phyloP scores from a whole-genome alignment of 192 early-diverging fungal species.

The Neocallimastix lanati region DNA sequence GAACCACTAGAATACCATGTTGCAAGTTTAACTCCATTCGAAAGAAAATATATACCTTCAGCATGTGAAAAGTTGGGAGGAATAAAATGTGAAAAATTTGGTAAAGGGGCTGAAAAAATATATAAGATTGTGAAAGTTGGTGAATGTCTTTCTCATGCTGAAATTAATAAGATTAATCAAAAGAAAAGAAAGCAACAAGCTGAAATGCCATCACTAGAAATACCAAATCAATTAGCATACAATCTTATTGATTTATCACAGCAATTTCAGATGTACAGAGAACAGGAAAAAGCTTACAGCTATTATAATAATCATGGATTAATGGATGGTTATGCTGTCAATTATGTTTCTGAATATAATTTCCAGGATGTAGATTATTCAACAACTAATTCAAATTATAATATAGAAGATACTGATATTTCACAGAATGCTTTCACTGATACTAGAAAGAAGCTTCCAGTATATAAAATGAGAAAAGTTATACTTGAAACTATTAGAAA shows the following conservation, averaged over 20 bases:
- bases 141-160: neutral
- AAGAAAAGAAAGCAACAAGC: neutral
- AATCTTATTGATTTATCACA: neutral
- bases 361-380: neutral
- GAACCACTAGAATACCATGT: neutral
- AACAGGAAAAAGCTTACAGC: neutral
- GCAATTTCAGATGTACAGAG: neutral
- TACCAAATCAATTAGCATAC: neutral
- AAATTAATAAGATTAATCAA: neutral
- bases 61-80: neutral
- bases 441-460: conserved; percentile 37
- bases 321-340: neutral
- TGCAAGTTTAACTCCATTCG: neutral
- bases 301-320: neutral
- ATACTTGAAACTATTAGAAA: conserved; percentile 22
- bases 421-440: neutral
- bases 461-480: conserved; percentile 29
- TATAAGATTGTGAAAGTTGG: neutral
- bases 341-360: neutral
- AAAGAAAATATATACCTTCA: neutral
- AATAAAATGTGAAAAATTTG: neutral
- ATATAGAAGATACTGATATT: neutral
- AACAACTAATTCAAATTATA: neutral
- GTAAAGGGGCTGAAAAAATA: neutral
- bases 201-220: neutral